Evolutionary conservation across 306 rosid genomes (phyloP), one percentile per base, ranked within the genome.

Genomic region (Gillenia trifoliata): DNA sequence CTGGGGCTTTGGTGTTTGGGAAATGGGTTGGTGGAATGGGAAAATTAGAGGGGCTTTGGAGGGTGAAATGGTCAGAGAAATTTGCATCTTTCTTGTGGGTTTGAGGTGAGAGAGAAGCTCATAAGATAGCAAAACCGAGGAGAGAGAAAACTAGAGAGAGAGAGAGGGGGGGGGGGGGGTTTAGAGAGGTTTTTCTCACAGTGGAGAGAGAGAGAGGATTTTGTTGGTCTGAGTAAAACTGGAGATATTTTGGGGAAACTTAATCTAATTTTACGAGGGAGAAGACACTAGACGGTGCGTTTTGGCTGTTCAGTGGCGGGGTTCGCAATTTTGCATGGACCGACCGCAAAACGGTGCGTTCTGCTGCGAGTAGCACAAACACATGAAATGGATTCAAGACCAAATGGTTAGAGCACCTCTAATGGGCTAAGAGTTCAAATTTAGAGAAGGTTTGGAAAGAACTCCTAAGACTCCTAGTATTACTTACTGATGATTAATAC

Each of bases 1-100:
- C n/a, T 43, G 81, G 45, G 76, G 75, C 38, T 43, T 77, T 36
- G 81, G 86, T 10, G 85, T 67, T 49, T 45, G 88, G 20, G 85
- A 65, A 73, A 77, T 77, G 40, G 89, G 85, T 33, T 81, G 83
- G 78, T 88, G 91, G 52, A 75, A 50, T 60, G 92, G 91, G 81
- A 88, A 87, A 38, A 80, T 19, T 56, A 77, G 76, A 50, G 89
- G 93, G 83, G 86, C 68, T 47, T 74, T 86, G 45, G 84, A 86
- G 61, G 86, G 75, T 59, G 88, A 74, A 52, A 85, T 80, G 71
- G 79, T 75, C 34, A 86, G 60, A 63, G 86, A 87, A 4, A 88
- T 77, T 74, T 88, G 95, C 96, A 90, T 88, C 16, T 33, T 29
- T 82, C 3, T 28, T 41, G 20, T 43, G 72, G 71, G 38, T 33